Evolutionary conservation across 1,284 basidiomycete species (phyloP).

Genomic region (Sporisorium iseilematis-ciliati): DNA sequence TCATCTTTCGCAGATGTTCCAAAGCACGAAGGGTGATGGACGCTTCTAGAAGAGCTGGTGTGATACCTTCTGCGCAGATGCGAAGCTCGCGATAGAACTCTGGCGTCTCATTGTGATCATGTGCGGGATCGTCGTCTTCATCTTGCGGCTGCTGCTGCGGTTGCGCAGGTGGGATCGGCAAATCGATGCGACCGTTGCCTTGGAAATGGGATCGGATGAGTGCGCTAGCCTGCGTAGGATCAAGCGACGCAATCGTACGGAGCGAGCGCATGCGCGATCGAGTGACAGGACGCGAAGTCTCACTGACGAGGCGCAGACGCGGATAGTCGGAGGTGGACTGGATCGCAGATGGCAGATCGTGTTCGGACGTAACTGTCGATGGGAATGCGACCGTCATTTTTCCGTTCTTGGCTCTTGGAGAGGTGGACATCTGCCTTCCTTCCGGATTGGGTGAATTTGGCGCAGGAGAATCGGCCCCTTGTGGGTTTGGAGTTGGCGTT

Average conservation of each 20-base stretch:
- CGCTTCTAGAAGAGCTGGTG: constrained; percentile 42
- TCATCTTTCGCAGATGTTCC: constrained; percentile 60
- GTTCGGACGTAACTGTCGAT: constrained; percentile 9
- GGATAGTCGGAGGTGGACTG: constrained; percentile 51
- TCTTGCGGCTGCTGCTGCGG: constrained; percentile 3
- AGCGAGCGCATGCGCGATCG: constrained; percentile 47
- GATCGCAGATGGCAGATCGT: constrained; percentile 34
- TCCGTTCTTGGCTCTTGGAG: constrained; percentile 12
- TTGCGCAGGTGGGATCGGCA: constrained; percentile 18
- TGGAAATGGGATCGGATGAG: constrained; percentile 44
- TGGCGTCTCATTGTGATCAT: constrained; percentile 23
- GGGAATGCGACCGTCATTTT: constrained; percentile 27
- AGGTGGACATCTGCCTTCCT: background rate
- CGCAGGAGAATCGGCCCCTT: constrained; percentile 10
- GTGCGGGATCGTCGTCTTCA: constrained; percentile 17
- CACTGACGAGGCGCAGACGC: constrained; percentile 49
- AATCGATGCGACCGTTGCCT: constrained; percentile 29
- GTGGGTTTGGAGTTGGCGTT: background rate
- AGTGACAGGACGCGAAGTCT: constrained; percentile 29
- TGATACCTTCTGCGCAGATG: constrained; percentile 49
- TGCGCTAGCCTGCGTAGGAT: constrained; percentile 40
- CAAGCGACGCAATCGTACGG: constrained; percentile 46
- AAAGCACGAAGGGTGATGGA: constrained; percentile 47
- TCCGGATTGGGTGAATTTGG: constrained; percentile 3
- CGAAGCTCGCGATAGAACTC: constrained; percentile 48